phyloP scores from a whole-genome alignment of 345 rosid species.

The Iberis pinnata region DNA sequence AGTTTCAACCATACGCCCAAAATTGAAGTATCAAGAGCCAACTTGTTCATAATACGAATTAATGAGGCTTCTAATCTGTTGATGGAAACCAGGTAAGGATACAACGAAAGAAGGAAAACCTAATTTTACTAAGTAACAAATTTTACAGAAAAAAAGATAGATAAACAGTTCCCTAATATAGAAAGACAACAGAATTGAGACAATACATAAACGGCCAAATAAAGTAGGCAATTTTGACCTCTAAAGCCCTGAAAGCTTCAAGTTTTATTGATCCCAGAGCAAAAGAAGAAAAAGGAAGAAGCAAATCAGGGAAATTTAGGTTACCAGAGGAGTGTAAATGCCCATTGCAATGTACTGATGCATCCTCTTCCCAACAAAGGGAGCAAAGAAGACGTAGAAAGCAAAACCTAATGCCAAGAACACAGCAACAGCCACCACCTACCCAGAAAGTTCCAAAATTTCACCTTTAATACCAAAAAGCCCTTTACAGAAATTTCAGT shows the following conservation, averaged over 20 bases:
- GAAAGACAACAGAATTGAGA: constrained; percentile 19
- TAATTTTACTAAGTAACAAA: too few relatives aligned
- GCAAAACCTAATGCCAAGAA: constrained; percentile 97
- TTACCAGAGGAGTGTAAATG: constrained; percentile 94
- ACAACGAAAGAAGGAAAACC: constrained; percentile 16
- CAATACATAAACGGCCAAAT: constrained; percentile 15
- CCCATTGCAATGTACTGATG: constrained; percentile 74
- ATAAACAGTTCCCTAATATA: constrained; percentile 8
- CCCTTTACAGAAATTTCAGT: not conserved
- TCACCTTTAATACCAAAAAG: constrained; percentile 24
- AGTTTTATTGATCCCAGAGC: not conserved
- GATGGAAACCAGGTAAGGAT: constrained; percentile 13
- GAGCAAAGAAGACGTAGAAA: constrained; percentile 97
- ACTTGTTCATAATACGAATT: not conserved
- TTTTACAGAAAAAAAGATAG: constrained; percentile 15
- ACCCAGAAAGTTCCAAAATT: constrained; percentile 23
- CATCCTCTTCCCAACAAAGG: constrained; percentile 81
- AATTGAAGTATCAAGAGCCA: constrained; percentile 11
- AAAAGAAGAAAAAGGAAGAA: constrained; percentile 29
- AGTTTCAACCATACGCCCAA: not conserved
- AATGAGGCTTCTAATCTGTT: not conserved
- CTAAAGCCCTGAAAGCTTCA: not conserved
- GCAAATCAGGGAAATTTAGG: constrained; percentile 13
- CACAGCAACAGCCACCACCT: constrained; percentile 99
- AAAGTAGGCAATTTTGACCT: constrained; percentile 15